These are phyloP conservation scores for Priceomyces carsonii DNA, from an alignment of 805 yeast species.

Conservation along the genomic window DNA sequence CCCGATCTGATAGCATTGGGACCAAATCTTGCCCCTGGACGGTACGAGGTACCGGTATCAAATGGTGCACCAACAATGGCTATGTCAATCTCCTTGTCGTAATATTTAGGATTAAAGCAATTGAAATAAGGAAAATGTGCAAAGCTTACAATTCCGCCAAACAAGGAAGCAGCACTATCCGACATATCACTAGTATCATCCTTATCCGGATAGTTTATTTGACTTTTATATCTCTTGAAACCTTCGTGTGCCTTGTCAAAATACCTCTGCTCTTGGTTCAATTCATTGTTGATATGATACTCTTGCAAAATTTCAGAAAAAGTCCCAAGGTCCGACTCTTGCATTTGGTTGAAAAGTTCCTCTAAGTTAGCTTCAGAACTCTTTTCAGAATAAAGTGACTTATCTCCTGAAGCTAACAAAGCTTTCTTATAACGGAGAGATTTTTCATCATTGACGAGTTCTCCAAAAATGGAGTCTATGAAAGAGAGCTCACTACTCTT, in stretches of 20 bases:
- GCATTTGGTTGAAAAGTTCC: not conserved
- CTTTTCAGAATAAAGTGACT: not conserved
- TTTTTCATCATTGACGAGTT: slow-evolving; percentile 18
- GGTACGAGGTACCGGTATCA: slow-evolving; percentile 26
- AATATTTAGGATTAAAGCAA: slow-evolving; percentile 43
- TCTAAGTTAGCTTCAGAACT: not conserved
- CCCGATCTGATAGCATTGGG: slow-evolving; percentile 32
- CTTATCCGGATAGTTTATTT: slow-evolving; percentile 29
- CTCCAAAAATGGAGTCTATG: slow-evolving; percentile 28
- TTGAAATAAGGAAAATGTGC: slow-evolving; percentile 49
- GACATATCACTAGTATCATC: slow-evolving; percentile 35
- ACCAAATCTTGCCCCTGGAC: slow-evolving; percentile 31
- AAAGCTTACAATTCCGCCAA: slow-evolving; percentile 57
- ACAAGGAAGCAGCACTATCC: slow-evolving; percentile 18
- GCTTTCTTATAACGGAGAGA: slow-evolving; percentile 9
- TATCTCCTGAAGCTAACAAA: slow-evolving; percentile 7
- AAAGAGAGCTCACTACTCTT: slow-evolving; percentile 8
- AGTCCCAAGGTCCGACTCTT: not conserved
- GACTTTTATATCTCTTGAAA: slow-evolving; percentile 12
- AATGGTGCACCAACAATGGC: slow-evolving; percentile 30
- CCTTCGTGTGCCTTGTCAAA: slow-evolving; percentile 9
- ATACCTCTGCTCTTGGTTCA: slow-evolving; percentile 1
- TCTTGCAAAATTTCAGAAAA: not conserved
- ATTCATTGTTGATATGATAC: not conserved
- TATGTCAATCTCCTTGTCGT: slow-evolving; percentile 23